These are phyloP conservation scores for Cystobasidiopsis lactophilus DNA, from an alignment of 768 basidiomycete genomes.

Conservation along the genomic window DNA sequence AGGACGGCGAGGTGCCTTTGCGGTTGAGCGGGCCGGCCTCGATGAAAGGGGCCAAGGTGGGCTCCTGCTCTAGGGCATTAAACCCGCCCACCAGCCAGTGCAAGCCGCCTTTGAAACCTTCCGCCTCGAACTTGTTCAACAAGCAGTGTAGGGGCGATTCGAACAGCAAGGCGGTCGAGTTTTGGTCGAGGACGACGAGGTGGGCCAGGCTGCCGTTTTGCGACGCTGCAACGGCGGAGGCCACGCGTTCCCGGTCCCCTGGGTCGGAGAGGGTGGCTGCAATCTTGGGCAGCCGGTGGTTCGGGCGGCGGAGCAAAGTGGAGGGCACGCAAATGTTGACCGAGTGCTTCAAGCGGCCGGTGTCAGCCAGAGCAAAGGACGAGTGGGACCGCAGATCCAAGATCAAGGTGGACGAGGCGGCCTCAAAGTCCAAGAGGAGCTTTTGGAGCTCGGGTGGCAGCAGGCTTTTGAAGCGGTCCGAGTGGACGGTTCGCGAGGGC, in stretches of 20 bases:
- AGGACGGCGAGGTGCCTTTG: too few species aligned
- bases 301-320: slow-evolving; percentile 73
- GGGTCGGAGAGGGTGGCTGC: slow-evolving; percentile 53
- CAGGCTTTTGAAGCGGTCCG: not conserved
- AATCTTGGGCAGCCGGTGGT: slow-evolving; percentile 57
- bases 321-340: slow-evolving; percentile 80
- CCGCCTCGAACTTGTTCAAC: slow-evolving; percentile 26
- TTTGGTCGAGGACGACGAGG: slow-evolving; percentile 71
- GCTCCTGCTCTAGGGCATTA: slow-evolving; percentile 34
- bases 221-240: slow-evolving; percentile 35
- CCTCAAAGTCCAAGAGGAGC: not conserved
- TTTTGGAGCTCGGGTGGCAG: not conserved
- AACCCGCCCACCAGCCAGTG: slow-evolving; percentile 69
- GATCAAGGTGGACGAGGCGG: slow-evolving; percentile 31
- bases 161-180: slow-evolving; percentile 39
- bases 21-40: too few species aligned
- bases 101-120: slow-evolving; percentile 39
- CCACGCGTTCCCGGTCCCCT: slow-evolving; percentile 38
- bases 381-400: slow-evolving; percentile 77
- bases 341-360: slow-evolving; percentile 38
- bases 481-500: too few species aligned
- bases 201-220: slow-evolving; percentile 18
- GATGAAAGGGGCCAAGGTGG: not conserved
- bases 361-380: slow-evolving; percentile 35
- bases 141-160: slow-evolving; percentile 27